A percentile compares a stretch with the other conserved stretches of the same genome.
These are phyloP conservation scores for Aplosporella prunicola DNA, from an alignment of 2,329 filamentous ascomycete species.

Conservation along the genomic window DNA sequence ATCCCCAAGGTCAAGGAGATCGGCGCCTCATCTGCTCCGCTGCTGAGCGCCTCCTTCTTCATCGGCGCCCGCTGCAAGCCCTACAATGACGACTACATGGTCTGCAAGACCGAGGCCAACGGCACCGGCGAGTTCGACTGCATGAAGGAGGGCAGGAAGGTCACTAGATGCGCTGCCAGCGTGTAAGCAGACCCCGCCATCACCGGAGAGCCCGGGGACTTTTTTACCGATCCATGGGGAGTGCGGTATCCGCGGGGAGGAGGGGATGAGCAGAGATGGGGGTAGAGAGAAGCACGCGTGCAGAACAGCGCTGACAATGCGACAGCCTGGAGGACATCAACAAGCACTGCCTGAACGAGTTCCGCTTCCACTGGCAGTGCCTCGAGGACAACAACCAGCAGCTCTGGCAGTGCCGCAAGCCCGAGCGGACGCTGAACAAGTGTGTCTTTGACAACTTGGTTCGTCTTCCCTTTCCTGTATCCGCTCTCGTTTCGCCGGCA, in stretches of 20 bases:
- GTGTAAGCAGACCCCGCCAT: conserved; percentile 51
- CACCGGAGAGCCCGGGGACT: no score
- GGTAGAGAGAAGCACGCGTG: neutral
- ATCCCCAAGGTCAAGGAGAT: conserved; percentile 93
- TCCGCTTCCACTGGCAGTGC: conserved; percentile 90
- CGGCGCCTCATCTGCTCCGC: conserved; percentile 82
- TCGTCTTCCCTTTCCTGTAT: conserved; percentile 30
- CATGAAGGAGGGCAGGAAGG: conserved; percentile 90
- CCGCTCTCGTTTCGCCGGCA: neutral
- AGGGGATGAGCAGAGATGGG: neutral
- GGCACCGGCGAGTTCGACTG: conserved; percentile 90
- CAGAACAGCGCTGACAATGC: conserved; percentile 3
- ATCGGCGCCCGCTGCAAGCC: conserved; percentile 90
- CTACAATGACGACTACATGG: conserved; percentile 99
- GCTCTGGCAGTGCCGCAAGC: conserved; percentile 84
- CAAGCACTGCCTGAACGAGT: conserved; percentile 83
- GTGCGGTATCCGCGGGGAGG: neutral
- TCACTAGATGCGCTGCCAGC: conserved; percentile 90
- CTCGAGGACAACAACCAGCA: conserved; percentile 97
- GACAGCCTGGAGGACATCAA: conserved; percentile 85
- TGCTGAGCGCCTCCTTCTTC: conserved; percentile 89
- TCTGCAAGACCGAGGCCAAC: conserved; percentile 93
- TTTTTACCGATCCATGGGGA: neutral
- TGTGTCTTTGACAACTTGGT: conserved; percentile 96
- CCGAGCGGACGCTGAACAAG: conserved; percentile 84